phyloP scores from a whole-genome alignment of 306 rosid species.

The Cicer chorassanicum region DNA sequence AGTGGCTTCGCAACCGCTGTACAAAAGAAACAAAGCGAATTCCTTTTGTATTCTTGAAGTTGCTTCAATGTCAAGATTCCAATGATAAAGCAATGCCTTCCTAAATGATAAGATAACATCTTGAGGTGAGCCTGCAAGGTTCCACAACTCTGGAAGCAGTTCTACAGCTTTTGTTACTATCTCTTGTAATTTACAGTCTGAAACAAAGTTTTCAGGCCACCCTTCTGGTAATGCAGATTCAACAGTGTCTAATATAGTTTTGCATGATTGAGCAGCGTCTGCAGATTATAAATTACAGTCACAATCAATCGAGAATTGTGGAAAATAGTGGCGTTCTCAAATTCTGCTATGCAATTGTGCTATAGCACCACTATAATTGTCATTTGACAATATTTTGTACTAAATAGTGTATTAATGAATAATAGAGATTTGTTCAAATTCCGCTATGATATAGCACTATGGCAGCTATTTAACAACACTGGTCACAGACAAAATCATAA shows the following conservation, averaged over 20 bases:
- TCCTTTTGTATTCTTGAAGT: slow-evolving; percentile 74
- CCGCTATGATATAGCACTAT: no score
- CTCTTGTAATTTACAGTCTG: slow-evolving; percentile 77
- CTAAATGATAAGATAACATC: slow-evolving; percentile 79
- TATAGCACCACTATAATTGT: no score
- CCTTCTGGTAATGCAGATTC: slow-evolving; percentile 92
- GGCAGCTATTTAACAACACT: no score
- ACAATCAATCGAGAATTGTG: not conserved
- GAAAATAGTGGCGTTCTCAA: no score
- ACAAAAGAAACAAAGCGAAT: slow-evolving; percentile 83
- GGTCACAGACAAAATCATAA: not conserved
- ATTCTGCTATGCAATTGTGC: no score
- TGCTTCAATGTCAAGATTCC: slow-evolving; percentile 72
- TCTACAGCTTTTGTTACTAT: slow-evolving; percentile 69
- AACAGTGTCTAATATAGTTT: slow-evolving; percentile 73
- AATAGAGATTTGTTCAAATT: no score
- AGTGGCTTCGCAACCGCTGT: slow-evolving; percentile 82
- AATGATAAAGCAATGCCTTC: slow-evolving; percentile 71
- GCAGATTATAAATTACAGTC: slow-evolving; percentile 44
- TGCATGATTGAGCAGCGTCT: slow-evolving; percentile 93
- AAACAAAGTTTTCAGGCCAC: slow-evolving; percentile 64
- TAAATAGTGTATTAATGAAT: no score
- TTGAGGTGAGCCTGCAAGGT: slow-evolving; percentile 65
- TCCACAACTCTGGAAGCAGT: slow-evolving; percentile 88
- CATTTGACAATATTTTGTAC: no score